A percentile compares a stretch with the other conserved stretches of the same genome.
Conservation (phyloP, 2,329 filamentous ascomycete species). For the Eurotiales sp. region DNA sequence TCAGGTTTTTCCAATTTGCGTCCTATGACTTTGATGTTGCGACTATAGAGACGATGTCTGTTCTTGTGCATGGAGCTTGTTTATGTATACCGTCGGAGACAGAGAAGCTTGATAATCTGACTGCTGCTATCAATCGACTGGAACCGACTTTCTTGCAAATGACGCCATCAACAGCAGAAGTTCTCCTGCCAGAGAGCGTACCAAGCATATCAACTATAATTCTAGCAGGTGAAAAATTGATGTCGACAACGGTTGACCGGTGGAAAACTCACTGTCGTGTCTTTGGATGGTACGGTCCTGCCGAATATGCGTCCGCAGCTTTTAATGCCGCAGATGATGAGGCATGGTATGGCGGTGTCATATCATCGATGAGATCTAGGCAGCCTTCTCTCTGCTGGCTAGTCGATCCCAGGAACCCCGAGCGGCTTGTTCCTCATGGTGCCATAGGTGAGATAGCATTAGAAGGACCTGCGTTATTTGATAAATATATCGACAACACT, state of each 20-base stretch:
- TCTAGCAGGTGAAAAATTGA: constrained; percentile 1
- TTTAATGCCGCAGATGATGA: background rate
- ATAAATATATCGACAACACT: constrained; percentile 26
- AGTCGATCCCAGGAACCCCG: background rate
- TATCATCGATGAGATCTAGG: background rate
- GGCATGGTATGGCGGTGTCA: constrained; percentile 16
- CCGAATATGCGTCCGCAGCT: constrained; percentile 7
- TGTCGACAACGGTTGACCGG: constrained; percentile 32
- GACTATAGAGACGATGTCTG: constrained; percentile 29
- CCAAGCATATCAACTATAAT: background rate
- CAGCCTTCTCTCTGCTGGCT: constrained; percentile 8
- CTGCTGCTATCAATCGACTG: constrained; percentile 36
- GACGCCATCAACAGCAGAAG: constrained; percentile 4
- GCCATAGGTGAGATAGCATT: constrained; percentile 41
- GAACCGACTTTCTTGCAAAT: background rate
- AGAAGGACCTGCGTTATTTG: constrained; percentile 31
- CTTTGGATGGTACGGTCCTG: constrained; percentile 13
- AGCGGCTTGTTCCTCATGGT: constrained; percentile 28
- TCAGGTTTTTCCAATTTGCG: constrained; percentile 36
- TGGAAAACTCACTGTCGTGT: constrained; percentile 17
- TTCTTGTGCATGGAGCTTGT: constrained; percentile 19
- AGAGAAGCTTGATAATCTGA: constrained; percentile 28
- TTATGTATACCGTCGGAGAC: constrained; percentile 15
- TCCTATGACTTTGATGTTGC: constrained; percentile 25
- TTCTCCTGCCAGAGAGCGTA: background rate